A percentile compares a stretch with the other conserved stretches of the same genome.
Evolutionary conservation across 2,329 filamentous ascomycete genomes (phyloP).

Genomic region (Camptophora hylomeconis): DNA sequence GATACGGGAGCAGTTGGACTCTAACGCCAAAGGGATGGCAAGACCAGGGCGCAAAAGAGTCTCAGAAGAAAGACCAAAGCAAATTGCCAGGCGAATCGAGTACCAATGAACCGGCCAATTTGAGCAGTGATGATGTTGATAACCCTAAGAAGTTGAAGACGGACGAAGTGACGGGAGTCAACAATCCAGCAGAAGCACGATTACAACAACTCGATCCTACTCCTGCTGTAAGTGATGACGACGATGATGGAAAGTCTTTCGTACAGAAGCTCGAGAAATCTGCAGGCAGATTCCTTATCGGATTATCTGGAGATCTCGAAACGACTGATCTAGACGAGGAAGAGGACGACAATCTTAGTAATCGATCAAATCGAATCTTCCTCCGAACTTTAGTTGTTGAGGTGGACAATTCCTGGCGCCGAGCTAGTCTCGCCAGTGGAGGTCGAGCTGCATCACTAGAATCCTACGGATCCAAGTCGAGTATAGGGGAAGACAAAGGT

Average conservation of each 20-base stretch:
- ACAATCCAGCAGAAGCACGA: constrained; percentile 3
- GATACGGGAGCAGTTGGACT: constrained; percentile 36
- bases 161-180: background rate
- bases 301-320: constrained; percentile 29
- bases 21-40: constrained; percentile 24
- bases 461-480: constrained; percentile 2
- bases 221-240: constrained; percentile 15
- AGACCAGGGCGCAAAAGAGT: too few relatives aligned
- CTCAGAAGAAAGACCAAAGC: constrained; percentile 4
- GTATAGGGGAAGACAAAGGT: background rate
- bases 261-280: constrained; percentile 17
- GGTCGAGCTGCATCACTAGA: too few relatives aligned
- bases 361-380: constrained; percentile 19
- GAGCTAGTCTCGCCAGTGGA: too few relatives aligned
- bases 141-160: too few relatives aligned
- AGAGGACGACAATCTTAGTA: constrained; percentile 7
- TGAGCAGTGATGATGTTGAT: background rate
- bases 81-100: constrained; percentile 1
- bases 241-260: constrained; percentile 12
- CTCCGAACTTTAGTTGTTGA: constrained; percentile 25
- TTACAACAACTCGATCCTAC: constrained; percentile 13
- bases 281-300: constrained; percentile 28
- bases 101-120: background rate
- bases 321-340: constrained; percentile 22
- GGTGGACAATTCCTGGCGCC: constrained; percentile 10